Evolutionary conservation across 202 grass and related monocot genomes (phyloP), one percentile per base, ranked within the genome.

Genomic region (Setaria viridis): DNA sequence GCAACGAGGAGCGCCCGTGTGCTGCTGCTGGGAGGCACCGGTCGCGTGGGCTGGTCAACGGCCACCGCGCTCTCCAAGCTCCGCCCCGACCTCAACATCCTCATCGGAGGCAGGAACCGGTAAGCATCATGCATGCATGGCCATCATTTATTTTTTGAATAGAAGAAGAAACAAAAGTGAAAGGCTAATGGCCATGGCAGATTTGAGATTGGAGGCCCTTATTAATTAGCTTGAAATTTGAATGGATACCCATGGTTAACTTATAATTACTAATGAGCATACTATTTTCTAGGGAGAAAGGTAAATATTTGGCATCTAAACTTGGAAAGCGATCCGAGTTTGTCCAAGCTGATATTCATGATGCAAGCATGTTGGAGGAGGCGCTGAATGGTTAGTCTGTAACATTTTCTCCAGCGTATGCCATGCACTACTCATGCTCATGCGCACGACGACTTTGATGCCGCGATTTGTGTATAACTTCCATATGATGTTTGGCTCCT

Each of bases 291-390:
- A 98, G 96, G 90, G 91, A 92, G 75, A 98, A 88, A 83, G 96
- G 93, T 59, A 66, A 84, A 66, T 86, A 86, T 47, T 73, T 98
- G 65, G 93, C 82, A 11, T 84, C 93, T 54, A 94, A 73, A 72
- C 93, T 98, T 8, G 93, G 95, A 5, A 42, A 82, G 12, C 84
- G 89, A 76, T 90, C 90, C 1, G 86, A 91, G 81, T 98, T 98
- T 72, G 70, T 98, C 5, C 55, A 98, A 66, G 51, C 95, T 58
- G 86, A 98, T 34, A 89, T 88, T 59, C 85, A 84, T 72, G 84
- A 90, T 19, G 65, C 84, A 59, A 75, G 57, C 72, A 88, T 98
- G 86, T 48, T 98, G 84, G 81, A 94, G 77, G 45, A 59, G 82
- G 82, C 74, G 13, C 81, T 98, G 45, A 47, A 94, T 77, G 91